Conservation (phyloP, 2,329 filamentous ascomycete species). For the Tolypocladium capitatum region DNA sequence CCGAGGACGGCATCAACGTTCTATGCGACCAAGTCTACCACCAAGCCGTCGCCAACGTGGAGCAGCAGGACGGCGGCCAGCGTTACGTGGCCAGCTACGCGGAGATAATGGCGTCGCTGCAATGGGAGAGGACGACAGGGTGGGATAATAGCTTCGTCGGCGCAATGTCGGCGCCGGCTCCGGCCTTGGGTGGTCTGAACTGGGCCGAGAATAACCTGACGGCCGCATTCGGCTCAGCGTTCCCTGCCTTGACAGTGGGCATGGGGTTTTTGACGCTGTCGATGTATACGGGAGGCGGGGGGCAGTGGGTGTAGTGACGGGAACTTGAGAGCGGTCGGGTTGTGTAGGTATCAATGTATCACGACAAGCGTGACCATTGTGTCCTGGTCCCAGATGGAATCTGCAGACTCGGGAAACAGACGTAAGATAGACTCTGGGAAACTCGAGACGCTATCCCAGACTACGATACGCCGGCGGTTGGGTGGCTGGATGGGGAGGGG, state of each 20-base stretch:
- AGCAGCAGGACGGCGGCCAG: conserved; percentile 5
- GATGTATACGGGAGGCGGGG: neutral
- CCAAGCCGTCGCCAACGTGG: neutral
- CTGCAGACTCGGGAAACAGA: conserved; percentile 57
- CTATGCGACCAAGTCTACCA: neutral
- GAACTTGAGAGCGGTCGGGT: no score
- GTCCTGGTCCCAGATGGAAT: no score
- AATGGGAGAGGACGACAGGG: neutral
- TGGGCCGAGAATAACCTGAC: neutral
- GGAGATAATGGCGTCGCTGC: neutral
- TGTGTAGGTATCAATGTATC: no score
- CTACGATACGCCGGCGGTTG: conserved; percentile 58
- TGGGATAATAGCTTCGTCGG: neutral
- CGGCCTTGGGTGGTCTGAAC: neutral
- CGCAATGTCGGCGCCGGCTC: neutral
- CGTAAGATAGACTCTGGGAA: conserved; percentile 79
- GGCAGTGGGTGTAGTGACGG: neutral
- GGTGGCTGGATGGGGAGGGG: conserved; percentile 43
- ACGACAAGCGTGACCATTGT: no score
- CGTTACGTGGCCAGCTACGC: neutral
- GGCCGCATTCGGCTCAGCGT: neutral
- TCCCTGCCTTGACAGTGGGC: neutral
- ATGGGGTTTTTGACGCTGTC: neutral
- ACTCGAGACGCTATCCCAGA: conserved; percentile 64
- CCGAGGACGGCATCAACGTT: neutral